Conservation (phyloP, 495 filamentous ascomycete species). For the Penicillium herquei region DNA sequence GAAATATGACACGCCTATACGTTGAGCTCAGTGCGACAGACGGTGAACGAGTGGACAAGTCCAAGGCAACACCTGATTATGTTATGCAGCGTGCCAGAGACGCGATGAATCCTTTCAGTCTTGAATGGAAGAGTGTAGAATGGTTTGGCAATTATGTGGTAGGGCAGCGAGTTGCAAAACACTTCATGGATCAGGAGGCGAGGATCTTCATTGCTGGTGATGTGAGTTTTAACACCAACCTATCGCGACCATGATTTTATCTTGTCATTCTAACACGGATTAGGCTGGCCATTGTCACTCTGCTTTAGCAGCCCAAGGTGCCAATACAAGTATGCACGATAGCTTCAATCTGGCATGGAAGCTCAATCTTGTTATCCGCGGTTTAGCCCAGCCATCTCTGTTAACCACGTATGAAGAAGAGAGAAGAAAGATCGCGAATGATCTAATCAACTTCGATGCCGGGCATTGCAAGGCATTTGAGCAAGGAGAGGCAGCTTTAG, state of each 20-base stretch:
- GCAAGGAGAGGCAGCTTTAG: constrained; percentile 55
- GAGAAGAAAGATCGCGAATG: constrained; percentile 68
- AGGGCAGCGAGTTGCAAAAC: constrained; percentile 70
- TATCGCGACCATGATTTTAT: not conserved
- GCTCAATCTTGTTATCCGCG: constrained; percentile 65
- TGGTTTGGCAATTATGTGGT: constrained; percentile 64
- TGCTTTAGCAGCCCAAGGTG: constrained; percentile 86
- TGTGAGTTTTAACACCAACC: constrained; percentile 33
- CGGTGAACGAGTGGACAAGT: constrained; percentile 56
- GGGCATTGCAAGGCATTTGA: constrained; percentile 58
- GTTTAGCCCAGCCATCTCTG: constrained; percentile 54
- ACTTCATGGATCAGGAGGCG: constrained; percentile 61
- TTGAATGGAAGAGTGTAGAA: constrained; percentile 65
- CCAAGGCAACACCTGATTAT: constrained; percentile 63
- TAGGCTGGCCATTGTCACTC: constrained; percentile 69
- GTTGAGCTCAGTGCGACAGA: constrained; percentile 72
- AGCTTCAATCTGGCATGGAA: constrained; percentile 83
- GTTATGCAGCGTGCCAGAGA: constrained; percentile 64
- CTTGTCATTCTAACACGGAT: not conserved
- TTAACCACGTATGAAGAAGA: constrained; percentile 75
- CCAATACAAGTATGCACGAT: constrained; percentile 84
- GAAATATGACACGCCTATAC: constrained; percentile 72
- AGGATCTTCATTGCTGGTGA: constrained; percentile 81
- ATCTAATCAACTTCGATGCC: constrained; percentile 69
- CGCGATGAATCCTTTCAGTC: constrained; percentile 64